These are phyloP conservation scores for Helminthosporium solani DNA, from an alignment of 2,329 filamentous ascomycete genomes.

Conservation along the genomic window DNA sequence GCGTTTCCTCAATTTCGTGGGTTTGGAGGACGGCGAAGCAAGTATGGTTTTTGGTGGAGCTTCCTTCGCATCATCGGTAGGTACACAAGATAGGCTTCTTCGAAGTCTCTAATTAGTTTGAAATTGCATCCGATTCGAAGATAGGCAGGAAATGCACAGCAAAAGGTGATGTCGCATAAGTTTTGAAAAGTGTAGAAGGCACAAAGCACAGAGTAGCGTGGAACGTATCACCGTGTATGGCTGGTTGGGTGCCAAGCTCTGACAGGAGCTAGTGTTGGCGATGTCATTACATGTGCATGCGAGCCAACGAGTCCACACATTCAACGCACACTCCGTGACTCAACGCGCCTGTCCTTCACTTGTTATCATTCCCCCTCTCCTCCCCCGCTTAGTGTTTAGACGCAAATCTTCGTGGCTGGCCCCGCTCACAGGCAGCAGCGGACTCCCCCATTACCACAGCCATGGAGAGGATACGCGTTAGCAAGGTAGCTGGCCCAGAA, in stretches of 20 bases:
- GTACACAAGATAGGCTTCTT: background rate
- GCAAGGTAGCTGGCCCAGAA: slow-evolving; percentile 40
- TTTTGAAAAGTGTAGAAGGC: too few relatives aligned
- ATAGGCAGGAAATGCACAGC: too few relatives aligned
- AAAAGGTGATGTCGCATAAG: too few relatives aligned
- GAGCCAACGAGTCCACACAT: background rate
- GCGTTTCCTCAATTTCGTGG: background rate
- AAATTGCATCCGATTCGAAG: too few relatives aligned
- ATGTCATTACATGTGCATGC: slow-evolving; percentile 11
- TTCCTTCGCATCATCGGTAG: background rate
- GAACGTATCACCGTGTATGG: too few relatives aligned
- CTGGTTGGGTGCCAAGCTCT: background rate
- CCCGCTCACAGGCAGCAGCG: too few relatives aligned
- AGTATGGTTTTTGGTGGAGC: background rate
- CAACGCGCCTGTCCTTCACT: background rate
- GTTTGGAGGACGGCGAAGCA: background rate
- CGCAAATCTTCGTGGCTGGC: too few relatives aligned
- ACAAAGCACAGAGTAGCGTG: too few relatives aligned
- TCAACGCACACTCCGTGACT: background rate
- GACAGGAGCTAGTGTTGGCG: background rate
- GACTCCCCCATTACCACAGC: slow-evolving; percentile 4
- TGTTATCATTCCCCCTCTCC: background rate
- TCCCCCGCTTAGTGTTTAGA: background rate
- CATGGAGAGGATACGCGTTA: slow-evolving; percentile 51
- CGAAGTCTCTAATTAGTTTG: too few relatives aligned